phyloP scores from a whole-genome alignment of 371 early-diverging fungal species.

The Mucor lusitanicus region DNA sequence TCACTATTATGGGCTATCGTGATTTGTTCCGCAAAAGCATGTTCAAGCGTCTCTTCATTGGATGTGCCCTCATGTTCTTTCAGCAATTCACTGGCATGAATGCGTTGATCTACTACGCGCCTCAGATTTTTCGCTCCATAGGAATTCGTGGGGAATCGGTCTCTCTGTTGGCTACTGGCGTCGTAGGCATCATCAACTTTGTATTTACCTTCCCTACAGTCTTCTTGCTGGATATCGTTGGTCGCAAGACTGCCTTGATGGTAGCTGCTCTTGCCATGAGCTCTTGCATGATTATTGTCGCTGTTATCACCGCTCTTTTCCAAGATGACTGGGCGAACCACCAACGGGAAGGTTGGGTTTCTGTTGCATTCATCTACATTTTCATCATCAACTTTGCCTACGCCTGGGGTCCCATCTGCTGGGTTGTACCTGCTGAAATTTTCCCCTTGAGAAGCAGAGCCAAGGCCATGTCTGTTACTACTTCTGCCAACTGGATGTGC shows the following conservation, averaged over 20 bases:
- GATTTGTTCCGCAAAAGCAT: slow-evolving; percentile 72
- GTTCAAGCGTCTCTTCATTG: slow-evolving; percentile 63
- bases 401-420: slow-evolving; percentile 69
- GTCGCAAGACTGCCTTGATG: slow-evolving; percentile 58
- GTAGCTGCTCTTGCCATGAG: slow-evolving; percentile 44
- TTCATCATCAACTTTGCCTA: slow-evolving; percentile 74
- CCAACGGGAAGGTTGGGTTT: slow-evolving; percentile 38
- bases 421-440: slow-evolving; percentile 91
- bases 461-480: slow-evolving; percentile 83
- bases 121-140: slow-evolving; percentile 67
- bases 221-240: slow-evolving; percentile 69
- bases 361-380: slow-evolving; percentile 59
- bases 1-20: slow-evolving; percentile 60
- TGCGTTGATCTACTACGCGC: slow-evolving; percentile 73
- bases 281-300: slow-evolving; percentile 46
- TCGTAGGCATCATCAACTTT: slow-evolving; percentile 74
- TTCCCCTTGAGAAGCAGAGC: slow-evolving; percentile 74
- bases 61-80: slow-evolving; percentile 67
- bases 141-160: slow-evolving; percentile 58
- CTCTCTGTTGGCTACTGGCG: slow-evolving; percentile 66
- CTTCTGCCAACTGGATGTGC: slow-evolving; percentile 89
- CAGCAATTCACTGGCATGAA: slow-evolving; percentile 82
- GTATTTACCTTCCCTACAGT: slow-evolving; percentile 60
- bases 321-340: slow-evolving; percentile 42
- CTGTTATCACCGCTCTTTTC: slow-evolving; percentile 38